These are phyloP conservation scores for Lepiota venenata DNA, from an alignment of 768 basidiomycete species.

Conservation along the genomic window DNA sequence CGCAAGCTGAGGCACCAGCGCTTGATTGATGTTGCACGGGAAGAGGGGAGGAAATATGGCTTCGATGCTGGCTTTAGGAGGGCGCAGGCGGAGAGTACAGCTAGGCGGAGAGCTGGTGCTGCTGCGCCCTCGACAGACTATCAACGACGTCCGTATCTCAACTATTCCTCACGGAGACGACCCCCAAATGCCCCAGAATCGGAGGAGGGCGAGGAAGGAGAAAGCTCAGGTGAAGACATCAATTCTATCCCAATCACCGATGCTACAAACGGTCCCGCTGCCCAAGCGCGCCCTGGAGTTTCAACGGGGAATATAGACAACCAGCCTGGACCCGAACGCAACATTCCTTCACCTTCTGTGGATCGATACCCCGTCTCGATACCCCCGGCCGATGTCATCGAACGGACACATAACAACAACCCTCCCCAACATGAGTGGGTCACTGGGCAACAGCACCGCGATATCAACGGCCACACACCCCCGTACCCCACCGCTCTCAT, in stretches of 20 bases:
- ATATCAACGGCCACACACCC: slow-evolving; percentile 19
- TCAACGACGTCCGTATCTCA: neutral
- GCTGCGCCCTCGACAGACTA: neutral
- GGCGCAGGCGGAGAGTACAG: slow-evolving; percentile 28
- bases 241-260: slow-evolving; percentile 8
- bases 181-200: neutral
- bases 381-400: slow-evolving; percentile 26
- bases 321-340: neutral
- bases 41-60: slow-evolving; percentile 53
- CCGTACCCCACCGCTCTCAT: slow-evolving; percentile 6
- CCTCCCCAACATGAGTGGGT: slow-evolving; percentile 33
- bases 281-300: slow-evolving; percentile 4
- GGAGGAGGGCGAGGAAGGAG: neutral
- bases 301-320: neutral
- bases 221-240: neutral
- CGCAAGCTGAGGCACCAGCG: slow-evolving; percentile 48
- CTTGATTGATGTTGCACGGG: slow-evolving; percentile 48
- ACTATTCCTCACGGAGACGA: neutral
- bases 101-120: slow-evolving; percentile 14
- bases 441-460: slow-evolving; percentile 29
- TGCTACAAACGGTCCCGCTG: neutral
- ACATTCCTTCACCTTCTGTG: slow-evolving; percentile 21
- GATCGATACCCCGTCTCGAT: slow-evolving; percentile 29
- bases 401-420: slow-evolving; percentile 15
- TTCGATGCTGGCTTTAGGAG: slow-evolving; percentile 45